Evolutionary conservation across 345 rosid genomes (phyloP).

Genomic region (Salix dunnii): DNA sequence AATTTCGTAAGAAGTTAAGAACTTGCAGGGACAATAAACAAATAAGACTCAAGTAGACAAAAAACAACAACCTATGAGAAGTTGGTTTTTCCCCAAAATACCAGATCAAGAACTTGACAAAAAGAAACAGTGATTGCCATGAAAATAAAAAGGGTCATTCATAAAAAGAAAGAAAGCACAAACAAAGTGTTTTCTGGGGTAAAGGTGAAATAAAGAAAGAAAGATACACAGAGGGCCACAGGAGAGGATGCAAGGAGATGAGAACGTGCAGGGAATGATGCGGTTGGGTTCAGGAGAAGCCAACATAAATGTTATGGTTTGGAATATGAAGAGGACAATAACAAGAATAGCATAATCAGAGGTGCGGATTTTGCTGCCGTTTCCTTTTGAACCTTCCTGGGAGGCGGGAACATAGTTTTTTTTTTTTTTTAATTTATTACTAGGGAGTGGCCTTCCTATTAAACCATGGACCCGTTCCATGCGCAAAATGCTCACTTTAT

Average conservation of each 20-base stretch:
- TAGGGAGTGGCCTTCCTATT: not conserved
- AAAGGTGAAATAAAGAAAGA: no score
- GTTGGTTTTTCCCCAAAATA: not conserved
- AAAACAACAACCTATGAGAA: not conserved
- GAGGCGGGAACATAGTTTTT: not conserved
- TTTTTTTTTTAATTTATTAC: not conserved
- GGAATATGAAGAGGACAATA: not conserved
- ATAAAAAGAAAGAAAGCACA: not conserved
- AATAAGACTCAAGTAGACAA: no score
- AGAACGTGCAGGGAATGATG: not conserved
- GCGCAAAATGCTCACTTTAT: no score
- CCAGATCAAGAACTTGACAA: not conserved
- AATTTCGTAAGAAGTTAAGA: not conserved
- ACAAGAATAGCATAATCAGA: not conserved
- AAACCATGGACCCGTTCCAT: not conserved
- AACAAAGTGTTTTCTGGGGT: not conserved
- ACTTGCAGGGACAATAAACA: not conserved
- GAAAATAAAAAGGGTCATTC: no score
- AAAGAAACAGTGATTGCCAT: not conserved
- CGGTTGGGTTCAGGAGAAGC: constrained; percentile 22
- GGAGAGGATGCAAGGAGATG: constrained; percentile 3
- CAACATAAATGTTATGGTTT: not conserved
- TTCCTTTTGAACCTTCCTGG: constrained; percentile 8
- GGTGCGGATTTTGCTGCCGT: not conserved
- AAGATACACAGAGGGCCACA: constrained; percentile 5